Percentiles rank a stretch among this genome's conserved stretches.
phyloP scores from a whole-genome alignment of 768 basidiomycete species.

The Coprinopsis cinerea region DNA sequence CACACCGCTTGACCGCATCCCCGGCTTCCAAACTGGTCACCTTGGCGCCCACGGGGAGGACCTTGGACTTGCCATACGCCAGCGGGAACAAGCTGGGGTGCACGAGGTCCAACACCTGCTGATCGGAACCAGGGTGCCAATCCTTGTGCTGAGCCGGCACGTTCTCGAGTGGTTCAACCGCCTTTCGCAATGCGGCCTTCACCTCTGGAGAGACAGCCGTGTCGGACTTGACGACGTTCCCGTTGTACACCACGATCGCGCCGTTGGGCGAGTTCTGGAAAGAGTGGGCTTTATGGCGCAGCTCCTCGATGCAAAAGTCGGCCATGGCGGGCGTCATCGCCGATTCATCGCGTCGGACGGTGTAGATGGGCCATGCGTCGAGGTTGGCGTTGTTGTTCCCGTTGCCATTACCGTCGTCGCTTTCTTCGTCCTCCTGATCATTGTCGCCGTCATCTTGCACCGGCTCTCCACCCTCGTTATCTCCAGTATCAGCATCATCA shows the following conservation, averaged over 20 bases:
- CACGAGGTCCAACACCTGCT: constrained; percentile 36
- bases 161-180: constrained; percentile 25
- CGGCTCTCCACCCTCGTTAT: neutral
- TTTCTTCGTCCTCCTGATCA: neutral
- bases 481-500: neutral
- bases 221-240: constrained; percentile 26
- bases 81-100: constrained; percentile 37
- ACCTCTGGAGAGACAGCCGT: constrained; percentile 17
- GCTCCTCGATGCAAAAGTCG: constrained; percentile 20
- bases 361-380: neutral
- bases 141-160: constrained; percentile 27
- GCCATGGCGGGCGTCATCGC: constrained; percentile 14
- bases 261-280: constrained; percentile 11
- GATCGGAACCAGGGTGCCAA: constrained; percentile 39
- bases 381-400: neutral
- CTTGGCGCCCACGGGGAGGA: neutral
- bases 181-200: constrained; percentile 16
- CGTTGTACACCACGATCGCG: no score
- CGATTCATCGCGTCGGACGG: neutral
- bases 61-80: constrained; percentile 19
- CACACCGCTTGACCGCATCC: constrained; percentile 14
- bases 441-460: constrained; percentile 2
- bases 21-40: constrained; percentile 10
- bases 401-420: neutral
- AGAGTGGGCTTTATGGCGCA: constrained; percentile 16